Evolutionary conservation across 1,139 yeast species (phyloP).

Genomic region (Kodamaea suecica): DNA sequence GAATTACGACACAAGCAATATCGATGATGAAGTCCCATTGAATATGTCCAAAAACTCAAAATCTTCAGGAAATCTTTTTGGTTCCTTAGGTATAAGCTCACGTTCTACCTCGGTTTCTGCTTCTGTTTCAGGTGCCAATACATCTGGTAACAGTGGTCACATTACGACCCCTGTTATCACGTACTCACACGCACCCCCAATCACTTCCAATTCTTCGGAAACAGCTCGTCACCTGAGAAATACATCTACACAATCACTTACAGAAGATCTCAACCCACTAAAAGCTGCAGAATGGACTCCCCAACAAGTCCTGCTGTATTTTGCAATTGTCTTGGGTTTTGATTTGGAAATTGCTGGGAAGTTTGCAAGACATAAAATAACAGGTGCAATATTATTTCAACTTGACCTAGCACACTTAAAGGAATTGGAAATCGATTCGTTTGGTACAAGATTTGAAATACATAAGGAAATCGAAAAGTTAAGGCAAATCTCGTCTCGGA

Average conservation of each 20-base stretch:
- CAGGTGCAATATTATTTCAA: conserved; percentile 81
- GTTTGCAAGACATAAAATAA: conserved; percentile 83
- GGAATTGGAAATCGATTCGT: conserved; percentile 86
- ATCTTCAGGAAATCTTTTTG: not conserved
- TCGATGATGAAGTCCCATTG: not conserved
- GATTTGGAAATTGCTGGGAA: conserved; percentile 70
- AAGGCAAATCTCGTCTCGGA: conserved; percentile 25
- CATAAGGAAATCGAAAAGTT: conserved; percentile 83
- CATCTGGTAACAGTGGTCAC: conserved; percentile 4
- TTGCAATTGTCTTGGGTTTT: conserved; percentile 64
- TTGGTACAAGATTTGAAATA: conserved; percentile 93
- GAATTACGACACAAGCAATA: not conserved
- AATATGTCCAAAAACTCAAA: not conserved
- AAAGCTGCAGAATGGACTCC: conserved; percentile 77
- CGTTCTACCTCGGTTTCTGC: too few relatives aligned
- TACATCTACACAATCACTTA: conserved; percentile 15
- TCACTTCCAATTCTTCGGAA: conserved; percentile 2
- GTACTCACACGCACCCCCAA: conserved; percentile 4
- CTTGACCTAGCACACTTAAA: conserved; percentile 82
- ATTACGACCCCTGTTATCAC: not conserved
- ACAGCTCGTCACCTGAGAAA: conserved; percentile 9
- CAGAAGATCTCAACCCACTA: conserved; percentile 46
- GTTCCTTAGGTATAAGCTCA: not conserved
- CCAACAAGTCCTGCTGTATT: conserved; percentile 75
- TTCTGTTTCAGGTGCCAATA: conserved; percentile 16